Conservation (phyloP, 805 yeast species). For the Ogataea parapolymorpha region DNA sequence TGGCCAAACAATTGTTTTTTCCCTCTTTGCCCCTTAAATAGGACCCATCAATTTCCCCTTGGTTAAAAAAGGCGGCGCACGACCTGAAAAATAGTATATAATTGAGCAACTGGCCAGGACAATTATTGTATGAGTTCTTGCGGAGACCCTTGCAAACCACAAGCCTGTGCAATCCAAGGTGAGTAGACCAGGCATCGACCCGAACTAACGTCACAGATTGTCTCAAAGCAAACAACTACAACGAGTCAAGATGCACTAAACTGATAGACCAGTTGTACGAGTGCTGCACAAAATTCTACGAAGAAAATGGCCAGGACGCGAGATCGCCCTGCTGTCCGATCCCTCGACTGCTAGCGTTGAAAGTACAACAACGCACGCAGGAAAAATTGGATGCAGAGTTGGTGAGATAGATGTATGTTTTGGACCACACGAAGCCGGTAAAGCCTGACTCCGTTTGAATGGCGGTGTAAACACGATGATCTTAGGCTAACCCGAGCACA, state of each 20-base stretch:
- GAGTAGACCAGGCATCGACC: constrained; percentile 21
- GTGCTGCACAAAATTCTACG: constrained; percentile 71
- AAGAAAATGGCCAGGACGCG: constrained; percentile 53
- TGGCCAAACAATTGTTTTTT: background rate
- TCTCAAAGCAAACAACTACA: constrained; percentile 53
- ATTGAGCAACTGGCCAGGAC: background rate
- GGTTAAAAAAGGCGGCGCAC: constrained; percentile 2
- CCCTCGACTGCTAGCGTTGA: constrained; percentile 56
- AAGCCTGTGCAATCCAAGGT: constrained; percentile 82
- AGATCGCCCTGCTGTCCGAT: constrained; percentile 77
- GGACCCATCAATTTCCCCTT: constrained; percentile 7
- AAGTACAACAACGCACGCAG: constrained; percentile 59
- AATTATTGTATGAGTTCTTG: constrained; percentile 3
- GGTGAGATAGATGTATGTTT: constrained; percentile 48
- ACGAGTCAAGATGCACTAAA: constrained; percentile 71
- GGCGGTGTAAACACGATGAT: constrained; percentile 34
- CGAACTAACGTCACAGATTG: constrained; percentile 47
- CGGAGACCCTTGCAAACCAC: constrained; percentile 60
- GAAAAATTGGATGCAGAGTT: constrained; percentile 60
- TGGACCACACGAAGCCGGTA: constrained; percentile 57
- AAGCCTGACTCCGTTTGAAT: constrained; percentile 3
- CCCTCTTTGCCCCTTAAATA: constrained; percentile 1
- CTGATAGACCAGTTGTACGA: constrained; percentile 67
- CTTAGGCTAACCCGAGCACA: constrained; percentile 96
- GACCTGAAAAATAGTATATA: constrained; percentile 4